Evolutionary conservation across 495 filamentous ascomycete species (phyloP).

Genomic region (Rostrohypoxylon terebratum): DNA sequence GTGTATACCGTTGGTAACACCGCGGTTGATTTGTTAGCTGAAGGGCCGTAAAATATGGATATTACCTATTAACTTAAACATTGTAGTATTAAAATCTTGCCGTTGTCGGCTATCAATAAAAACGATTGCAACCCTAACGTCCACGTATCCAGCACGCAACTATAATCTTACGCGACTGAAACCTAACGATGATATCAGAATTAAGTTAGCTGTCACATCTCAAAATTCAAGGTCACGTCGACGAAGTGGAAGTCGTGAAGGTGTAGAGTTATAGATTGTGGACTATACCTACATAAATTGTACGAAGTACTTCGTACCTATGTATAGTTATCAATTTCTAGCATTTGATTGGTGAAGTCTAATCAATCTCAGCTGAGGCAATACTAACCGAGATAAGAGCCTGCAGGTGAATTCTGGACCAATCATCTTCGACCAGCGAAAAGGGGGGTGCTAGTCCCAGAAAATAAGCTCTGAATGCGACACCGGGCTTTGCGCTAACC

Average conservation of each 20-base stretch:
- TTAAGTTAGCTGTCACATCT: not conserved
- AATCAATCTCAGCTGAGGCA: not conserved
- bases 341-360: not conserved
- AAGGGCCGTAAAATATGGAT: conserved; percentile 5
- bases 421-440: not conserved
- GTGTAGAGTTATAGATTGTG: not conserved
- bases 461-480: conserved; percentile 11
- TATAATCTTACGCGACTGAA: not conserved
- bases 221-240: not conserved
- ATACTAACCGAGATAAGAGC: conserved; percentile 7
- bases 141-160: not conserved
- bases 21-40: not conserved
- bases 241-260: not conserved
- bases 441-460: conserved; percentile 10
- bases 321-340: not conserved
- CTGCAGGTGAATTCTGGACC: not conserved
- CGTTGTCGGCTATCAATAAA: not conserved
- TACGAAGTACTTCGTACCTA: too few relatives aligned
- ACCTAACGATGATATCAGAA: not conserved
- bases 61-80: not conserved
- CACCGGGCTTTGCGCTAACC: conserved; percentile 26
- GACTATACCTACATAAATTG: too few relatives aligned
- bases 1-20: not conserved
- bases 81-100: not conserved
- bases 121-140: not conserved